These are phyloP conservation scores for Leishmania martiniquensis DNA, from an alignment of 208 protist species.

Conservation along the genomic window DNA sequence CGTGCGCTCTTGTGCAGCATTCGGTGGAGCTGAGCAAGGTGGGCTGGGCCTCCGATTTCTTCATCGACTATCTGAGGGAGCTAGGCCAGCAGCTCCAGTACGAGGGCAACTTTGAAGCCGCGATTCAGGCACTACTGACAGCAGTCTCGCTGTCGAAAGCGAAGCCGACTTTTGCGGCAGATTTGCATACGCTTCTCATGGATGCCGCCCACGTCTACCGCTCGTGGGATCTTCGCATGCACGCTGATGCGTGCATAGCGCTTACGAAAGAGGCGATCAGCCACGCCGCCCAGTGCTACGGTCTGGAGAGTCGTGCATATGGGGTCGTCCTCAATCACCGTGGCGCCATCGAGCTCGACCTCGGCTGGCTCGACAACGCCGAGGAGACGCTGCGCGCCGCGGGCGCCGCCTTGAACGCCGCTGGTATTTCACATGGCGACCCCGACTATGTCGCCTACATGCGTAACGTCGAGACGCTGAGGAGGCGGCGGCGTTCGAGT, in stretches of 20 bases:
- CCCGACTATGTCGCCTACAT: constrained; percentile 71
- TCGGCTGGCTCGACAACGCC: constrained; percentile 47
- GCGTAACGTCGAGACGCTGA: constrained; percentile 48
- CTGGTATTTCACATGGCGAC: constrained; percentile 53
- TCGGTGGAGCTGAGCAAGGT: constrained; percentile 74
- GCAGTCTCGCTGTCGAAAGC: constrained; percentile 70
- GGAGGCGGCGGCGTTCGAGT: constrained; percentile 22
- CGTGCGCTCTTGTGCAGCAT: constrained; percentile 58
- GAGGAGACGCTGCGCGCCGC: constrained; percentile 43
- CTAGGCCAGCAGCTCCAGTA: constrained; percentile 63
- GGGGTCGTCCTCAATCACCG: constrained; percentile 72
- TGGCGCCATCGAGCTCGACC: constrained; percentile 70
- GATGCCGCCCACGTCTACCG: constrained; percentile 77
- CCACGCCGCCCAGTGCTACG: constrained; percentile 56
- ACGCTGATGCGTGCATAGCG: constrained; percentile 52
- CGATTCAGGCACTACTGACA: constrained; percentile 55
- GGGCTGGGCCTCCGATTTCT: constrained; percentile 79
- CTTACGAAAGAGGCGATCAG: constrained; percentile 60
- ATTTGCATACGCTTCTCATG: constrained; percentile 63
- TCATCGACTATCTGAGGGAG: constrained; percentile 72
- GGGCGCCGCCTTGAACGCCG: constrained; percentile 45
- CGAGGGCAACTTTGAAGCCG: constrained; percentile 60
- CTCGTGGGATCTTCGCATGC: constrained; percentile 60
- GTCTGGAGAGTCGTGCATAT: constrained; percentile 52
- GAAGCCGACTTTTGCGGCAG: constrained; percentile 55